Evolutionary conservation across 257 asterid genomes (phyloP).

Genomic region (Lycium barbarum): DNA sequence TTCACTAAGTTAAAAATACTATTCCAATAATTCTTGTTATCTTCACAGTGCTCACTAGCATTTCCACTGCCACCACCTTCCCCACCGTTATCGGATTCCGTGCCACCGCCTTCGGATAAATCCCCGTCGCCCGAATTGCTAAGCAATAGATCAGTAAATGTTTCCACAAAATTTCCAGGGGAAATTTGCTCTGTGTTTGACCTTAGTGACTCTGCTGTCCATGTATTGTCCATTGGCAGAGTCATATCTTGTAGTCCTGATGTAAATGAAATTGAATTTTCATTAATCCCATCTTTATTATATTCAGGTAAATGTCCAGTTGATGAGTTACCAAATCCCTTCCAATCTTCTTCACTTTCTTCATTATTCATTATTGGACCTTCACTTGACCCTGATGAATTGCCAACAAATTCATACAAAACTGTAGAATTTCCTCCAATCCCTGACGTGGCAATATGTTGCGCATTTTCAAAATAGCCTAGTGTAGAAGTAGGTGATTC

Average conservation of each 20-base stretch:
- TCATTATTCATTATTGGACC: constrained; percentile 48
- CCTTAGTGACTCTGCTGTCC: constrained; percentile 44
- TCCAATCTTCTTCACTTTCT: constrained; percentile 70
- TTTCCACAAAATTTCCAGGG: constrained; percentile 63
- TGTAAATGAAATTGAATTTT: constrained; percentile 42
- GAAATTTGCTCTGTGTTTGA: constrained; percentile 46
- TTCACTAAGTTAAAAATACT: constrained; percentile 78
- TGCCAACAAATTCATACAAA: constrained; percentile 49
- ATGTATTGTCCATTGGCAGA: constrained; percentile 38
- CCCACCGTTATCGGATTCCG: constrained; percentile 57
- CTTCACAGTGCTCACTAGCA: constrained; percentile 58
- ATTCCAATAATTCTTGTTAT: constrained; percentile 84
- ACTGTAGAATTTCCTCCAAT: constrained; percentile 50
- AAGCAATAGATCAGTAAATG: constrained; percentile 74
- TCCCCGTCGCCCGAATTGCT: constrained; percentile 53
- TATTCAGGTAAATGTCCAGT: constrained; percentile 43
- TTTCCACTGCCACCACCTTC: constrained; percentile 32
- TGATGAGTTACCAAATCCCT: constrained; percentile 38
- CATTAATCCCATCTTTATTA: constrained; percentile 38
- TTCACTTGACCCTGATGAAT: constrained; percentile 58
- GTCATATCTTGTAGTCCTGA: constrained; percentile 38
- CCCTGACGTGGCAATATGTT: constrained; percentile 43
- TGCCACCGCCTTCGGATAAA: constrained; percentile 56
- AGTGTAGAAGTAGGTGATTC: constrained; percentile 85
- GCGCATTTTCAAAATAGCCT: constrained; percentile 50